Conservation (phyloP, 2,329 filamentous ascomycete species). For the Alternaria gaisen region DNA sequence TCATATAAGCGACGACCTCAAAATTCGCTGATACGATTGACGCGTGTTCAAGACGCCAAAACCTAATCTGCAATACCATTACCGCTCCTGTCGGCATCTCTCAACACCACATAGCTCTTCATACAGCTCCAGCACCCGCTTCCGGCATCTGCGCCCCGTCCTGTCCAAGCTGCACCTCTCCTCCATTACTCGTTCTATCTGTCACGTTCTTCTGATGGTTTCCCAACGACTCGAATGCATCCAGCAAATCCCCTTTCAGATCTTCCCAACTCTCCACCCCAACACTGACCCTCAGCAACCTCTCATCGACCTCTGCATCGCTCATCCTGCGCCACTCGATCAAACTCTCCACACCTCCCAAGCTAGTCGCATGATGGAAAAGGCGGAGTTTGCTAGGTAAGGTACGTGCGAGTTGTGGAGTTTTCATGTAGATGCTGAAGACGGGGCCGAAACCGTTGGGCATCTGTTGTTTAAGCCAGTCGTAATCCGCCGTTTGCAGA, state of each 20-base stretch:
- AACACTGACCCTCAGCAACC: constrained; percentile 81
- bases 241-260: constrained; percentile 73
- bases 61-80: background rate
- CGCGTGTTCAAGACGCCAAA: too few species aligned
- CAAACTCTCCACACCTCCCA: constrained; percentile 93
- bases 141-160: constrained; percentile 30
- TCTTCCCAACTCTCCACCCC: constrained; percentile 90
- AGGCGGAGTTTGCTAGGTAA: constrained; percentile 81
- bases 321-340: constrained; percentile 97
- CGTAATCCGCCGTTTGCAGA: constrained; percentile 70
- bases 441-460: constrained; percentile 89
- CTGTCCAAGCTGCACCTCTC: constrained; percentile 34
- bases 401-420: constrained; percentile 67
- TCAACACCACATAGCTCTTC: background rate
- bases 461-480: constrained; percentile 88
- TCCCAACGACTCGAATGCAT: constrained; percentile 37
- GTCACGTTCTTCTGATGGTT: constrained; percentile 1
- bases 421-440: constrained; percentile 76
- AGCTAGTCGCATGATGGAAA: constrained; percentile 93
- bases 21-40: too few species aligned
- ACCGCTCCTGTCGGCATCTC: background rate
- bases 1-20: too few species aligned
- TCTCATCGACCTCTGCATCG: constrained; percentile 75
- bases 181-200: background rate
- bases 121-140: constrained; percentile 31